phyloP scores from a whole-genome alignment of 2,329 filamentous ascomycete species.

The Penicillium sp. region DNA sequence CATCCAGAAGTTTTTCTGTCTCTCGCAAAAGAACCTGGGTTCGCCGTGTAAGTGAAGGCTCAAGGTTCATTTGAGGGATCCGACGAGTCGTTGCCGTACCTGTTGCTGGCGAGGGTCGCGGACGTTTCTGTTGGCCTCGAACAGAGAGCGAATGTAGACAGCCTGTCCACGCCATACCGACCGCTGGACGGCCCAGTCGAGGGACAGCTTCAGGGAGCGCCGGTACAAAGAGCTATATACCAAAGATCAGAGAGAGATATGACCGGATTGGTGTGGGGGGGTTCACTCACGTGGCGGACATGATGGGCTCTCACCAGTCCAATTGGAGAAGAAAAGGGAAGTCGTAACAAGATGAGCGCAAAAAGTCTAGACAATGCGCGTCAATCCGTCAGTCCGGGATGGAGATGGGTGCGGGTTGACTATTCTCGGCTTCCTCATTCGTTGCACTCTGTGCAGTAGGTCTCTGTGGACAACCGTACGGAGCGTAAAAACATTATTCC shows the following conservation, averaged over 20 bases:
- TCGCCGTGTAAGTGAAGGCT: conserved; percentile 2
- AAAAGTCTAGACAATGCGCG: conserved; percentile 6
- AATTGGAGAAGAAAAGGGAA: conserved; percentile 1
- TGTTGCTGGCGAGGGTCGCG: conserved; percentile 79
- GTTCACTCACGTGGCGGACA: conserved; percentile 39
- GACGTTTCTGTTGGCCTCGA: conserved; percentile 86
- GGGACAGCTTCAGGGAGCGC: conserved; percentile 82
- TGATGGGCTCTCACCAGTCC: conserved; percentile 17
- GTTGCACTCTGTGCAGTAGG: conserved; percentile 25
- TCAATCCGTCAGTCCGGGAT: conserved; percentile 2
- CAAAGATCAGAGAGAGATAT: conserved; percentile 14
- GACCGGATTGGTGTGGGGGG: not conserved
- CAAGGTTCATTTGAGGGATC: not conserved
- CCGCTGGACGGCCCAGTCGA: conserved; percentile 93
- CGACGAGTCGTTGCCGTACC: conserved; percentile 46
- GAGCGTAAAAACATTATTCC: conserved; percentile 35
- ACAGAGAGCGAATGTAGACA: conserved; percentile 88
- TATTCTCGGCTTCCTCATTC: conserved; percentile 24
- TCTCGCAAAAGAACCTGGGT: conserved; percentile 73
- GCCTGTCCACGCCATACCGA: conserved; percentile 94
- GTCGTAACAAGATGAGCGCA: not conserved
- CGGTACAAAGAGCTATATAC: conserved; percentile 68
- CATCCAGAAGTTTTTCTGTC: conserved; percentile 79
- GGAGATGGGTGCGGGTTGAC: conserved; percentile 17
- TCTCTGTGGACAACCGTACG: conserved; percentile 13